phyloP scores from a whole-genome alignment of 257 asterid genomes.

The Penstemon eatonii region DNA sequence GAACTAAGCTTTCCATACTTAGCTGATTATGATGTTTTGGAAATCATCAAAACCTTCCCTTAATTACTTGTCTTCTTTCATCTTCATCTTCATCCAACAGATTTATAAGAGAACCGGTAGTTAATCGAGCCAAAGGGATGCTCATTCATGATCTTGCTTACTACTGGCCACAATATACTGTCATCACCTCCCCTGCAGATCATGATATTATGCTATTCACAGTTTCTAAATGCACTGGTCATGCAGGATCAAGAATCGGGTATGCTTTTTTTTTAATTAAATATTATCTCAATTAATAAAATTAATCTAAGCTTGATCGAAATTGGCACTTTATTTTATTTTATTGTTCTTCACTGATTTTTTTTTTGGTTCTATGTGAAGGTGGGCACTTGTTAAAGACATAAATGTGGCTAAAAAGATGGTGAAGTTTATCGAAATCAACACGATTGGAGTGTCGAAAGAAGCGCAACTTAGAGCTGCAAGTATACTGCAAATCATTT shows the following conservation, averaged over 20 bases:
- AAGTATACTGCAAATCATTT: slow-evolving; percentile 43
- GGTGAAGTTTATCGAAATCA: slow-evolving; percentile 68
- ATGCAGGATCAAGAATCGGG: slow-evolving; percentile 96
- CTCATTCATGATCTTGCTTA: slow-evolving; percentile 74
- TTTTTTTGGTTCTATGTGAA: slow-evolving; percentile 16
- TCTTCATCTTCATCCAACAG: no score
- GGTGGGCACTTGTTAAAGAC: slow-evolving; percentile 86
- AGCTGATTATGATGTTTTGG: no score
- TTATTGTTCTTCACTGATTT: slow-evolving; percentile 6
- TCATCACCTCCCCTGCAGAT: slow-evolving; percentile 62
- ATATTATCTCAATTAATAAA: background rate
- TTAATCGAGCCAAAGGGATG: slow-evolving; percentile 47
- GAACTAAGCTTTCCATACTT: no score
- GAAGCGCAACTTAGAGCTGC: slow-evolving; percentile 87
- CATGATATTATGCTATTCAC: slow-evolving; percentile 79
- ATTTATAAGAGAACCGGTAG: slow-evolving; percentile 45
- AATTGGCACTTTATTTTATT: no score
- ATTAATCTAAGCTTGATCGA: background rate
- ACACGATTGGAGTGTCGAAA: slow-evolving; percentile 83
- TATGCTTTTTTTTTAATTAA: slow-evolving; percentile 19
- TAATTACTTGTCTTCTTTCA: no score
- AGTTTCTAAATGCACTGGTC: slow-evolving; percentile 86
- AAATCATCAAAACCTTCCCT: no score
- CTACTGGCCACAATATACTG: slow-evolving; percentile 89
- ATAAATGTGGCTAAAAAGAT: slow-evolving; percentile 61